Percentiles rank a stretch among this genome's conserved stretches.
phyloP scores from a whole-genome alignment of 2,329 filamentous ascomycete species.

The Didymella segeticola region DNA sequence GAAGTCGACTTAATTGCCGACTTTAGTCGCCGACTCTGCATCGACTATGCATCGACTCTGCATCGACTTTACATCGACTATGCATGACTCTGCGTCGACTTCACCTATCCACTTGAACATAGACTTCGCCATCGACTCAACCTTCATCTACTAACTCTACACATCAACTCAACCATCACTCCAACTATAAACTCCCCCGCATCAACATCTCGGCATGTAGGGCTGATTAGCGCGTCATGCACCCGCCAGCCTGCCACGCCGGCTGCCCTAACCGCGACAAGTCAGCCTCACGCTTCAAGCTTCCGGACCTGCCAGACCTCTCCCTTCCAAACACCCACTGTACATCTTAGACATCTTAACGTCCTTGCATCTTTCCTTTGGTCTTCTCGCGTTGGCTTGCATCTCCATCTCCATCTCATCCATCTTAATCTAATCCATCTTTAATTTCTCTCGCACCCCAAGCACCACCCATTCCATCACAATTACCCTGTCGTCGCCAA shows the following conservation, averaged over 20 bases:
- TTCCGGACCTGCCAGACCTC: conserved; percentile 7
- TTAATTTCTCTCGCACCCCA: too few relatives aligned
- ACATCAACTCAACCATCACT: conserved; percentile 1
- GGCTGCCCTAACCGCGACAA: conserved; percentile 1
- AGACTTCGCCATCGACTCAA: too few relatives aligned
- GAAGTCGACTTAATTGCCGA: too few relatives aligned
- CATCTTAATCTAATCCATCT: too few relatives aligned
- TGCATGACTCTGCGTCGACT: too few relatives aligned
- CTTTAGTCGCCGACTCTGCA: too few relatives aligned
- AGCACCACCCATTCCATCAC: too few relatives aligned
- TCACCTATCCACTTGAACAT: too few relatives aligned
- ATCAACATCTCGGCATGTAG: conserved; percentile 6
- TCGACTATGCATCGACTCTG: too few relatives aligned
- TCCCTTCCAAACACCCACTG: conserved; percentile 1
- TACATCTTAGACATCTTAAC: background rate
- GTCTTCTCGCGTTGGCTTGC: background rate
- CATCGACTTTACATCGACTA: too few relatives aligned
- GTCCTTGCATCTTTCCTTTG: background rate
- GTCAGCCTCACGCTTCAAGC: conserved; percentile 16
- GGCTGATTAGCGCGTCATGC: conserved; percentile 12
- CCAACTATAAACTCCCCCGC: too few relatives aligned
- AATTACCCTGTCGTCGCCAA: conserved; percentile 32
- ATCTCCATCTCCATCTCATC: background rate
- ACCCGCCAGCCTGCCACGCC: conserved; percentile 8
- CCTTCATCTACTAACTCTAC: conserved; percentile 20